A percentile compares a stretch with the other conserved stretches of the same genome.
Conservation (phyloP, 306 rosid species). For the Cucumis hystrix region DNA sequence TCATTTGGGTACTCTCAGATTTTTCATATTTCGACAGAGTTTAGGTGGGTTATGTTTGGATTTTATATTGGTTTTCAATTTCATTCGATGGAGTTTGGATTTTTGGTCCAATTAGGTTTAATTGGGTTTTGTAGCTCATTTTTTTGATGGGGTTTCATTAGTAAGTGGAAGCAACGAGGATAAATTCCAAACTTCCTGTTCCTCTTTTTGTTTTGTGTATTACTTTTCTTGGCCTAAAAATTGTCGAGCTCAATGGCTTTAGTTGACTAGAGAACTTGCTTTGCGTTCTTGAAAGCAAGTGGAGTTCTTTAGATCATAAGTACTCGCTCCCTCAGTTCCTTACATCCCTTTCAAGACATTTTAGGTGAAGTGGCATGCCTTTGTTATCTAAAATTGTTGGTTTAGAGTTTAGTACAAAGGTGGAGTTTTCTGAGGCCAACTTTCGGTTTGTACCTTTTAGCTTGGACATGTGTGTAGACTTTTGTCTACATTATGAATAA, state of each 20-base stretch:
- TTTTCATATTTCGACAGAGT: slow-evolving; percentile 14
- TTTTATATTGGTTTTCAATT: slow-evolving; percentile 6
- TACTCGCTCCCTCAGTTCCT: neutral
- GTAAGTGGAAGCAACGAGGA: neutral
- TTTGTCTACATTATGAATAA: neutral
- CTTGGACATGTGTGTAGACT: neutral
- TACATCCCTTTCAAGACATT: neutral
- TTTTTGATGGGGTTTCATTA: neutral
- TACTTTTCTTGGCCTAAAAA: neutral
- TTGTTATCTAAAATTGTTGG: neutral
- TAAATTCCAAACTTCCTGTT: neutral
- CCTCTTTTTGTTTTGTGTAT: neutral
- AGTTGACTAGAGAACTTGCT: neutral
- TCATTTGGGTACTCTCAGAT: slow-evolving; percentile 6
- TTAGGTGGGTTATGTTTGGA: too few relatives aligned
- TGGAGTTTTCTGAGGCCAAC: neutral
- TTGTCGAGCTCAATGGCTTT: neutral
- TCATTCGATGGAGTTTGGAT: neutral
- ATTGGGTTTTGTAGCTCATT: neutral
- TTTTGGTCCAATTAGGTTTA: slow-evolving; percentile 9
- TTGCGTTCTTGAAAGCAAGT: neutral
- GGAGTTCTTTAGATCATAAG: neutral
- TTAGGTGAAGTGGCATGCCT: neutral
- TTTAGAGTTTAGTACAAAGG: neutral
- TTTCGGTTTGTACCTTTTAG: neutral